Evolutionary conservation across 768 basidiomycete species (phyloP).

Genomic region (Xerocomellus amylosporus): DNA sequence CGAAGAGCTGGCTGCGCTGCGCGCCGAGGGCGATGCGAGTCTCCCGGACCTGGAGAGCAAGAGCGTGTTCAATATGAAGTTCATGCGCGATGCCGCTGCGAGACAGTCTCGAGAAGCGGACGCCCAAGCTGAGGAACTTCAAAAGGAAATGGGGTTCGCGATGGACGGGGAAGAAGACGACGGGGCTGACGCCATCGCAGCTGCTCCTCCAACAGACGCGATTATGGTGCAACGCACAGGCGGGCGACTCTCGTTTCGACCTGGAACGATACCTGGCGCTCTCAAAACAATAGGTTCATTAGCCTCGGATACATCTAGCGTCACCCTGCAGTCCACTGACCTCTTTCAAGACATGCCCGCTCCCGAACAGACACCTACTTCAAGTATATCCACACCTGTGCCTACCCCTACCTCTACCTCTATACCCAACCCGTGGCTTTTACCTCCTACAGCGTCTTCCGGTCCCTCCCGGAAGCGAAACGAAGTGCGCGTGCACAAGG

Average conservation of each 20-base stretch:
- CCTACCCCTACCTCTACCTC: constrained; percentile 10
- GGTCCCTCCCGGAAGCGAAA: constrained; percentile 70
- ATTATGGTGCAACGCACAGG: constrained; percentile 55
- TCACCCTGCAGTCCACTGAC: constrained; percentile 60
- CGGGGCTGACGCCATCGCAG: constrained; percentile 25
- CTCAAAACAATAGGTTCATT: constrained; percentile 31
- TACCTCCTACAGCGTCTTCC: constrained; percentile 34
- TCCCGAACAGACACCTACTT: constrained; percentile 5
- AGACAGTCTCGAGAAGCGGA: constrained; percentile 57
- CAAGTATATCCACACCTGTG: constrained; percentile 17
- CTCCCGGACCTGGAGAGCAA: constrained; percentile 42
- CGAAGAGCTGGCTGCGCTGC: constrained; percentile 64
- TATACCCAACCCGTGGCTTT: constrained; percentile 80
- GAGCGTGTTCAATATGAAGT: constrained; percentile 93
- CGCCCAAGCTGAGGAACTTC: constrained; percentile 68
- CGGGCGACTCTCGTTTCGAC: constrained; percentile 63
- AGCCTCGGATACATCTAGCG: constrained; percentile 61
- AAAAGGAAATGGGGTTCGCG: constrained; percentile 59
- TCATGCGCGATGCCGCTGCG: constrained; percentile 91
- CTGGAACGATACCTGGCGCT: constrained; percentile 36
- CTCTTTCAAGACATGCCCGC: constrained; percentile 38
- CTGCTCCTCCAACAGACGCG: constrained; percentile 30
- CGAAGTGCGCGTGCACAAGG: constrained; percentile 66
- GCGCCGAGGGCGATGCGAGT: constrained; percentile 36
- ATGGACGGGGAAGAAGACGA: constrained; percentile 35